These are phyloP conservation scores for Salvia hispanica DNA, from an alignment of 257 asterid genomes.

Conservation along the genomic window DNA sequence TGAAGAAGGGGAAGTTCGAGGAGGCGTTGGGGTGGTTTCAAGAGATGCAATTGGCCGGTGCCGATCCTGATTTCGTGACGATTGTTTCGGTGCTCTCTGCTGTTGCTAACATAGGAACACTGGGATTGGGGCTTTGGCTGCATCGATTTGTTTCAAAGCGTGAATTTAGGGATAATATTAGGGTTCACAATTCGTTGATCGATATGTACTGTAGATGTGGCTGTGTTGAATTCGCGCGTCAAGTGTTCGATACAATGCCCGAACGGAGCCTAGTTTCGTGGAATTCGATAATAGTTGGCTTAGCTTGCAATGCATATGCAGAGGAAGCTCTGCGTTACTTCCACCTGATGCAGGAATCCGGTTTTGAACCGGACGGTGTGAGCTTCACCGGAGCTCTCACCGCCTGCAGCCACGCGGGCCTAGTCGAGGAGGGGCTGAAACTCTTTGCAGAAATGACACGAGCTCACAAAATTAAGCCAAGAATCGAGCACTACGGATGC, in stretches of 20 bases:
- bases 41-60: constrained; percentile 58
- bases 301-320: constrained; percentile 65
- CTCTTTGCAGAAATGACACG: constrained; percentile 53
- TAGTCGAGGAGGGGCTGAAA: constrained; percentile 51
- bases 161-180: constrained; percentile 40
- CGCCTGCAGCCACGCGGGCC: constrained; percentile 85
- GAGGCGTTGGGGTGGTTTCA: constrained; percentile 70
- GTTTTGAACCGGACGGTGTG: constrained; percentile 66
- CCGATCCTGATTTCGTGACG: constrained; percentile 68
- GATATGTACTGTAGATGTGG: constrained; percentile 88
- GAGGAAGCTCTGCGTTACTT: constrained; percentile 57
- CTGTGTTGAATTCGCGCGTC: constrained; percentile 57
- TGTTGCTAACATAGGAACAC: constrained; percentile 66
- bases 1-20: constrained; percentile 51
- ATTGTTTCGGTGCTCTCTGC: constrained; percentile 64
- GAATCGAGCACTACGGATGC: constrained; percentile 83
- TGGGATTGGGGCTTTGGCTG: constrained; percentile 71
- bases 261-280: constrained; percentile 67
- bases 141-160: constrained; percentile 48
- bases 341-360: constrained; percentile 46
- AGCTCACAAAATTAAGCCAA: constrained; percentile 50
- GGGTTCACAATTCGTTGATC: constrained; percentile 61
- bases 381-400: constrained; percentile 81
- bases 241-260: constrained; percentile 60
- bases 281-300: constrained; percentile 75